phyloP scores from a whole-genome alignment of 2,329 filamentous ascomycete genomes.

The Aureobasidium leucospermi region DNA sequence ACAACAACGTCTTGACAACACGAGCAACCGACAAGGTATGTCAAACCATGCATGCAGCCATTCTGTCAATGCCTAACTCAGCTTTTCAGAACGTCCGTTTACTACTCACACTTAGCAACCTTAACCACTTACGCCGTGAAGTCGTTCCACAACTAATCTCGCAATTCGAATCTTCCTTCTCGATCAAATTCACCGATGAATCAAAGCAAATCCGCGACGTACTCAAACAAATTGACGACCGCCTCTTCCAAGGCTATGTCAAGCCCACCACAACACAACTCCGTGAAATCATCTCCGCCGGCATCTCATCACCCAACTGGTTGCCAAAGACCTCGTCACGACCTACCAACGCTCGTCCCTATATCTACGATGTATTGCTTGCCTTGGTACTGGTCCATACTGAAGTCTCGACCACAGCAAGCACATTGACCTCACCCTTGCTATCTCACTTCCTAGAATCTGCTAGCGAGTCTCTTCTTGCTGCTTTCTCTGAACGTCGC shows the following conservation, averaged over 20 bases:
- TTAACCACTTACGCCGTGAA: constrained; percentile 72
- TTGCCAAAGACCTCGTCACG: constrained; percentile 43
- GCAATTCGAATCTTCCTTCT: constrained; percentile 89
- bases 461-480: constrained; percentile 69
- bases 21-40: constrained; percentile 48
- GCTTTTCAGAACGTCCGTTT: constrained; percentile 55
- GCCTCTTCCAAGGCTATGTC: constrained; percentile 89
- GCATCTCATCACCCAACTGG: constrained; percentile 68
- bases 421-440: constrained; percentile 69
- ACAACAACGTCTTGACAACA: constrained; percentile 29
- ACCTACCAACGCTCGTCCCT: constrained; percentile 72
- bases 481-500: constrained; percentile 59
- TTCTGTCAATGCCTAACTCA: neutral
- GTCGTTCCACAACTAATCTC: constrained; percentile 82
- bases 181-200: constrained; percentile 89
- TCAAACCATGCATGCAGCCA: neutral
- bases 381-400: constrained; percentile 85
- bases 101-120: constrained; percentile 87
- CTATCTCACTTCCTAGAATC: constrained; percentile 82
- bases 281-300: constrained; percentile 61
- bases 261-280: constrained; percentile 65
- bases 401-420: constrained; percentile 47
- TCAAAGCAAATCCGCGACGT: constrained; percentile 87
- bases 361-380: constrained; percentile 82
- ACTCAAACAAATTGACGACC: constrained; percentile 79